Conservation (phyloP, 331 rosid genomes). For the Prunus yedoensis region DNA sequence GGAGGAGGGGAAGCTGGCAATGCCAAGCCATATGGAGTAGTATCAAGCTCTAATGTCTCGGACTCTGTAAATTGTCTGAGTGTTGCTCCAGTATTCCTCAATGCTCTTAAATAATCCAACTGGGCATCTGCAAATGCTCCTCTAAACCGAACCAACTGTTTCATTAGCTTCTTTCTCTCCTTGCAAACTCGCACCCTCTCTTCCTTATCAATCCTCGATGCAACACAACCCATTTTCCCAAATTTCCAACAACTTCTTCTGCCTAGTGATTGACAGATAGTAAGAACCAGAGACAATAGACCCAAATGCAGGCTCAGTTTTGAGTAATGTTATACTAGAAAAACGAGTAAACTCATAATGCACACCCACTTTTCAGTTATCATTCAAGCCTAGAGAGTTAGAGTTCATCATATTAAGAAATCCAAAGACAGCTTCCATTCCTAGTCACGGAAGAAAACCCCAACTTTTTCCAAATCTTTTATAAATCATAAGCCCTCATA, state of each 20-base stretch:
- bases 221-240: slow-evolving; percentile 74
- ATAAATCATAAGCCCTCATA: neutral
- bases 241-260: neutral
- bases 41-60: slow-evolving; percentile 69
- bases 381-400: neutral
- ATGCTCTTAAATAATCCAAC: slow-evolving; percentile 61
- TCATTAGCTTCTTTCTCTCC: slow-evolving; percentile 78
- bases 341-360: neutral
- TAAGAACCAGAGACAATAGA: neutral
- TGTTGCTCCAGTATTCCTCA: slow-evolving; percentile 77
- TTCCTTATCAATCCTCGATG: slow-evolving; percentile 64
- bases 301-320: neutral
- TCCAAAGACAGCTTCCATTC: neutral
- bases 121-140: slow-evolving; percentile 75
- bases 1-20: slow-evolving; percentile 58
- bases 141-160: slow-evolving; percentile 62
- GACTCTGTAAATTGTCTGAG: slow-evolving; percentile 88
- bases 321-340: neutral
- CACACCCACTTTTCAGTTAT: neutral
- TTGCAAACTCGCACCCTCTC: slow-evolving; percentile 64
- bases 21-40: slow-evolving; percentile 32
- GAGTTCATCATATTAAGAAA: neutral
- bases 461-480: neutral
- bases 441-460: neutral
- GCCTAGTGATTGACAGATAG: neutral